These are phyloP conservation scores for Oxytropis ochrocephala DNA, from an alignment of 306 rosid species.

Conservation along the genomic window DNA sequence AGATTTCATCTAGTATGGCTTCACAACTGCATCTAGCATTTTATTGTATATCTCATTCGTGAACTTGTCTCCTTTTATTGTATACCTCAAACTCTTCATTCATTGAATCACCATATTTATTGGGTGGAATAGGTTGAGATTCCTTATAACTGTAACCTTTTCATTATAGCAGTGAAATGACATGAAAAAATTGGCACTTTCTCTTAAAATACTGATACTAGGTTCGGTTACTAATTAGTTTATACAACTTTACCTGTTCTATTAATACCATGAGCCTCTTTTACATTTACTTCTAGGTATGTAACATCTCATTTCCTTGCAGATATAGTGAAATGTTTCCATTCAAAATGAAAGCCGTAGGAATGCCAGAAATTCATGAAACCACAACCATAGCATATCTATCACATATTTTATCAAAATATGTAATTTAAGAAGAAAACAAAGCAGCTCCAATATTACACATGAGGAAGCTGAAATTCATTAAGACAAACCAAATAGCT, in stretches of 20 bases:
- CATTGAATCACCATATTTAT: constrained; percentile 12
- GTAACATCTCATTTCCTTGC: too few species aligned
- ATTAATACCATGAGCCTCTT: background rate
- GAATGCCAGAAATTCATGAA: too few species aligned
- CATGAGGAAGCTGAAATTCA: too few species aligned
- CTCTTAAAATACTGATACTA: background rate
- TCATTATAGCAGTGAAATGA: background rate
- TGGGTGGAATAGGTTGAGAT: background rate
- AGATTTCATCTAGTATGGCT: constrained; percentile 1
- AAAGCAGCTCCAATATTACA: too few species aligned
- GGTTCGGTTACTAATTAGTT: background rate
- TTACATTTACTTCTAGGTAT: too few species aligned
- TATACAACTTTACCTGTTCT: background rate
- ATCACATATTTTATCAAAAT: too few species aligned
- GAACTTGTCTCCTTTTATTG: background rate
- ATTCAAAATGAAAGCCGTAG: too few species aligned
- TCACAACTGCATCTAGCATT: background rate
- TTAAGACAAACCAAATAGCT: too few species aligned
- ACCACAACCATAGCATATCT: too few species aligned
- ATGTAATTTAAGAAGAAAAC: too few species aligned
- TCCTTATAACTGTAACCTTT: background rate
- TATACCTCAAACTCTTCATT: background rate
- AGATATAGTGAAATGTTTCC: too few species aligned
- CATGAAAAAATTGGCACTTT: background rate
- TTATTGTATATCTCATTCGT: background rate